Percentiles rank a stretch among this genome's conserved stretches.
Conservation (phyloP, 2,329 filamentous ascomycete genomes). For the Pseudocercospora vitis region DNA sequence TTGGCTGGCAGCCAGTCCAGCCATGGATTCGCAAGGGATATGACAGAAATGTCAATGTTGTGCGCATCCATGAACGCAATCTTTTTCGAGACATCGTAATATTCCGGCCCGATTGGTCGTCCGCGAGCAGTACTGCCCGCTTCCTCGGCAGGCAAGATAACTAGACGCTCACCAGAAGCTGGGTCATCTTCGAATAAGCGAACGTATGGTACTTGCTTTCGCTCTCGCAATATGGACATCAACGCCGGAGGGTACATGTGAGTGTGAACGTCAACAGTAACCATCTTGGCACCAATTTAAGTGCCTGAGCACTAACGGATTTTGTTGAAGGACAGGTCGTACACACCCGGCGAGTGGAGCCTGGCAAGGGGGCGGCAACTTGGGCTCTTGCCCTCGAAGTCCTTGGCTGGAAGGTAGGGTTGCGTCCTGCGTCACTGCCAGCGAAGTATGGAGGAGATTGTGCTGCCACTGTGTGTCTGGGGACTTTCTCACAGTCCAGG, state of each 20-base stretch:
- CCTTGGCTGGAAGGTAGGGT: not conserved
- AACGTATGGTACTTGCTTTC: slow-evolving; percentile 67
- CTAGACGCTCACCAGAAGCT: slow-evolving; percentile 58
- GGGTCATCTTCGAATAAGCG: slow-evolving; percentile 59
- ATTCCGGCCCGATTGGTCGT: slow-evolving; percentile 78
- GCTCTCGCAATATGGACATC: slow-evolving; percentile 57
- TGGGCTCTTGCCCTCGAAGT: not conserved
- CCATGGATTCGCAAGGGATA: slow-evolving; percentile 92
- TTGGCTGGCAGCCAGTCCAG: slow-evolving; percentile 72
- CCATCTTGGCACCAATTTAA: slow-evolving; percentile 34
- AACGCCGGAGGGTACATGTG: slow-evolving; percentile 59
- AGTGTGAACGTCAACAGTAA: slow-evolving; percentile 61
- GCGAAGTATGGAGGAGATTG: no score
- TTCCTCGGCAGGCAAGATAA: slow-evolving; percentile 36
- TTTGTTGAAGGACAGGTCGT: no score
- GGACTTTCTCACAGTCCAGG: not conserved
- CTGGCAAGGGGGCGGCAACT: no score
- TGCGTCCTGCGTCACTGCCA: no score
- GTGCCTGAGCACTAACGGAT: no score
- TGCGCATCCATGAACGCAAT: slow-evolving; percentile 86
- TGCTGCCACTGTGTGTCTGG: no score
- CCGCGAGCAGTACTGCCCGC: slow-evolving; percentile 56
- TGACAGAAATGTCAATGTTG: slow-evolving; percentile 75
- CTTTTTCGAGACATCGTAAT: slow-evolving; percentile 77
- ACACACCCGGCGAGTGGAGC: no score